Base-by-base conservation (phyloP, 2,329 filamentous ascomycete genomes). In the Trichocomaceae sp. region DNA sequence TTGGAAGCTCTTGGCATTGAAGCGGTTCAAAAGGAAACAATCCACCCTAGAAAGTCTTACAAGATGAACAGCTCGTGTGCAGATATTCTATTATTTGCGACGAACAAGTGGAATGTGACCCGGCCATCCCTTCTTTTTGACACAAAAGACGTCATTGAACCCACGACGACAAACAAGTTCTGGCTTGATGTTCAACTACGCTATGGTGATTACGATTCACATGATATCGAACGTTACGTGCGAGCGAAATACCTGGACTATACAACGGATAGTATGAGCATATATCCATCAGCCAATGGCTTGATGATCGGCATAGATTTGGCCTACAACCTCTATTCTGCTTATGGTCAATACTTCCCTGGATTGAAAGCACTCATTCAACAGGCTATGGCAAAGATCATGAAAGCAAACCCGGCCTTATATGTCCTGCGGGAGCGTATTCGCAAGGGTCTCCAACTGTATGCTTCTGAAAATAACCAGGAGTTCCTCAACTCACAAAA, bases 61-160 rank as follows among this genome's bases (percentile, higher is more conserved):
- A 99, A 99, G 83, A 99, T 99, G 93, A 99, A 99, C 79, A 96
- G 91, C 66, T 97, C 92, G 56, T 97, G 93, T 66, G 93, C 95
- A 4, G 93, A 99, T 71, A 96, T 99, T 60, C 80, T 97, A 53
- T 82, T 99, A 9, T 99, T 99, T 67, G 92, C 93, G 37, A 95
- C 88, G 60, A 93, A 97, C 77, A 99, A 97, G 72, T 99, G 95
- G 95, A 97, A 95, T 60, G 91, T 99, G 51, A 96, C 91, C 0
- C 81, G 89, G 2, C 95, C 93, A 1, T 97, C 92, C 2, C 82
- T 96, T 63, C 77, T 99, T 3, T 96, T 95, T 68, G 93, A 99
- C 64, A 96, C 90, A 50, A 97, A 97, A 77, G 93, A 99, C 68
- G 84, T 87, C 17, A 95, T 97, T 68, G 92, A 95, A 67, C 80